Percentiles rank a stretch among this genome's conserved stretches.
Evolutionary conservation across 176 grass and related monocot genomes (phyloP).

Genomic region (Cymbopogon citratus): DNA sequence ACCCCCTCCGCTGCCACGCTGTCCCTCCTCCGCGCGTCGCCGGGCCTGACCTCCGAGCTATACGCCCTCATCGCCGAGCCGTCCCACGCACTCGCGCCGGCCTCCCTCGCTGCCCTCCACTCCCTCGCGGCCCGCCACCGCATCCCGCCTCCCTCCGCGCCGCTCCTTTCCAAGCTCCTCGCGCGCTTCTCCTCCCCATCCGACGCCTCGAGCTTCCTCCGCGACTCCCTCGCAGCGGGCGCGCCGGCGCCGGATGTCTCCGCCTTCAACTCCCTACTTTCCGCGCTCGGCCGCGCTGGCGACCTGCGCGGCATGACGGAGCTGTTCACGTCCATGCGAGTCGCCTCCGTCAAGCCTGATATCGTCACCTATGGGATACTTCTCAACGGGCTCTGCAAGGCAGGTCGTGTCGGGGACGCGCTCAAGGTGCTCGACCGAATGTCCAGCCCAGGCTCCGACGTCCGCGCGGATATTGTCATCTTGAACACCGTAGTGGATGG

Average conservation of each 20-base stretch:
- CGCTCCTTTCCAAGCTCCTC: slow-evolving; percentile 45
- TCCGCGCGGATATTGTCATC: slow-evolving; percentile 30
- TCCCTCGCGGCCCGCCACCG: slow-evolving; percentile 37
- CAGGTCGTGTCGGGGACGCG: slow-evolving; percentile 41
- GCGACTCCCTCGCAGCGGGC: slow-evolving; percentile 42
- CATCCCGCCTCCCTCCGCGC: slow-evolving; percentile 26
- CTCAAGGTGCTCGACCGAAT: slow-evolving; percentile 73
- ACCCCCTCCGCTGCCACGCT: slow-evolving; percentile 2
- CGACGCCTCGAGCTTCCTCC: slow-evolving; percentile 41
- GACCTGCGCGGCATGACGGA: slow-evolving; percentile 39
- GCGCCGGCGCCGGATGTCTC: slow-evolving; percentile 28
- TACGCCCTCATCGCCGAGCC: slow-evolving; percentile 32
- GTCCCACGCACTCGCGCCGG: neutral
- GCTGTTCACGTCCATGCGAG: slow-evolving; percentile 47
- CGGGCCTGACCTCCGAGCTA: slow-evolving; percentile 17
- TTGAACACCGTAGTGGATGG: slow-evolving; percentile 59
- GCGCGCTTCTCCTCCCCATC: slow-evolving; percentile 22
- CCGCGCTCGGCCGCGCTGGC: slow-evolving; percentile 28
- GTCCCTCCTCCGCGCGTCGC: slow-evolving; percentile 15
- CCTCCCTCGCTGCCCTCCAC: slow-evolving; percentile 30
- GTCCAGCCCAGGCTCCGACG: slow-evolving; percentile 32
- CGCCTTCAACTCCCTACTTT: slow-evolving; percentile 48
- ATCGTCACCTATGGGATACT: slow-evolving; percentile 58
- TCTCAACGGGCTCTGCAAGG: slow-evolving; percentile 56
- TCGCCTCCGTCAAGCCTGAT: slow-evolving; percentile 15